A percentile compares a stretch with the other conserved stretches of the same genome.
These are phyloP conservation scores for Nepenthes alata DNA, from an alignment of 179 eudicot genomes.

Conservation along the genomic window DNA sequence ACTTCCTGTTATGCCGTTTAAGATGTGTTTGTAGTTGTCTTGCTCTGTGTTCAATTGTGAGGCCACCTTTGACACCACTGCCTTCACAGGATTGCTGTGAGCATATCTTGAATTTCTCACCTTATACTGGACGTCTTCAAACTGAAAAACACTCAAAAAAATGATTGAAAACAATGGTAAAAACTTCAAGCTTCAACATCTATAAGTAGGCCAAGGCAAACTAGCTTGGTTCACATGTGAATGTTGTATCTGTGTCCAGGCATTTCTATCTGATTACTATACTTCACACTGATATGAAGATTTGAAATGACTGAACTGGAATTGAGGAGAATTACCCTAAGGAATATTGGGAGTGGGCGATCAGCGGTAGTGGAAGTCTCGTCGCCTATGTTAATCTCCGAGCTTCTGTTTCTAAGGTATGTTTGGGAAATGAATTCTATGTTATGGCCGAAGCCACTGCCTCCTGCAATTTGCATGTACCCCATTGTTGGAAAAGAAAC, in stretches of 20 bases:
- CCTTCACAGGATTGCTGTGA: conserved; percentile 40
- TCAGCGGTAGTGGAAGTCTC: conserved; percentile 32
- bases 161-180: background rate
- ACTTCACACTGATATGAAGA: background rate
- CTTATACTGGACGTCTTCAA: conserved; percentile 77
- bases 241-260: background rate
- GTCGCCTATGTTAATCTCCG: conserved; percentile 45
- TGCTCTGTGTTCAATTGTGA: conserved; percentile 42
- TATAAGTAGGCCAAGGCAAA: no score
- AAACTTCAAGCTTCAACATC: background rate
- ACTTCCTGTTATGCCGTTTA: conserved; percentile 92
- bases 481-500: conserved; percentile 37
- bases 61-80: conserved; percentile 52
- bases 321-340: conserved; percentile 29
- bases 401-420: conserved; percentile 41
- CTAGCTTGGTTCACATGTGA: background rate
- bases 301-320: background rate
- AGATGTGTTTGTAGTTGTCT: conserved; percentile 56
- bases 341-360: conserved; percentile 58
- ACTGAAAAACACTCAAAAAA: conserved; percentile 26
- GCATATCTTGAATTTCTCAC: conserved; percentile 34
- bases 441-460: conserved; percentile 66
- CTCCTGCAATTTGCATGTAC: conserved; percentile 60
- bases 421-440: conserved; percentile 69
- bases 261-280: background rate